phyloP scores from a whole-genome alignment of 768 basidiomycete species.

The Rhodotorula sphaerocarpa region DNA sequence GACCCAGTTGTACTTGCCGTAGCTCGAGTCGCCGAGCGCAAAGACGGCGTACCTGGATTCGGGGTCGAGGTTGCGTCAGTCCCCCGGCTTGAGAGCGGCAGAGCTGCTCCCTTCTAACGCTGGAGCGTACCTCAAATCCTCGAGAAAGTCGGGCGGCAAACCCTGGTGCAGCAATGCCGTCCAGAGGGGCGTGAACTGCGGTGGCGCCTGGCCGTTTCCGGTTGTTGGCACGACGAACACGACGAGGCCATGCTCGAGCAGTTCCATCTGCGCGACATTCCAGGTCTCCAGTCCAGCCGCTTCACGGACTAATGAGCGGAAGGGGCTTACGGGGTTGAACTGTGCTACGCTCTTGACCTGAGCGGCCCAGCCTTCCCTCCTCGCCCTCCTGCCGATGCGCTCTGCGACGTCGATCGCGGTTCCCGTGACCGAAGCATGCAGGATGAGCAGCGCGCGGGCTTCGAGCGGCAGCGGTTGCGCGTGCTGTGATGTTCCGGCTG shows the following conservation, averaged over 20 bases:
- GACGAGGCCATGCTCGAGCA: conserved; percentile 42
- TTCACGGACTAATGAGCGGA: no score
- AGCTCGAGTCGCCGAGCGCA: conserved; percentile 75
- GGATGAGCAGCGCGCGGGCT: conserved; percentile 10
- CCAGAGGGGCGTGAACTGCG: conserved; percentile 72
- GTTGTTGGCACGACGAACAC: conserved; percentile 77
- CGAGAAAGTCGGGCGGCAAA: conserved; percentile 68
- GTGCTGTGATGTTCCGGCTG: background rate
- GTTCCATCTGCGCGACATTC: conserved; percentile 4
- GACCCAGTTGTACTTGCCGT: conserved; percentile 88
- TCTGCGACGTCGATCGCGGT: conserved; percentile 75
- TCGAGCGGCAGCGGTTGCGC: conserved; percentile 11
- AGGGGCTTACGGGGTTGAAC: conserved; percentile 41
- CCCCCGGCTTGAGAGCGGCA: no score
- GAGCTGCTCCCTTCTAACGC: no score
- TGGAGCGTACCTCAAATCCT: conserved; percentile 49
- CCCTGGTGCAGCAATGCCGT: conserved; percentile 64
- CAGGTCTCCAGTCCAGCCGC: background rate
- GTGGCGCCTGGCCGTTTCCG: conserved; percentile 71
- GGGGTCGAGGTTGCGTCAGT: background rate
- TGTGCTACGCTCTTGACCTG: conserved; percentile 43
- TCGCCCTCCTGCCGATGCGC: conserved; percentile 62
- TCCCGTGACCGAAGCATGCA: conserved; percentile 51
- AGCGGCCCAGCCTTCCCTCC: conserved; percentile 54
- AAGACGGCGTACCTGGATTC: conserved; percentile 59